Percentiles rank a stretch among this genome's conserved stretches.
Conservation (phyloP, 192 early-diverging fungal genomes). For the Fimicolochytrium jonesii region DNA sequence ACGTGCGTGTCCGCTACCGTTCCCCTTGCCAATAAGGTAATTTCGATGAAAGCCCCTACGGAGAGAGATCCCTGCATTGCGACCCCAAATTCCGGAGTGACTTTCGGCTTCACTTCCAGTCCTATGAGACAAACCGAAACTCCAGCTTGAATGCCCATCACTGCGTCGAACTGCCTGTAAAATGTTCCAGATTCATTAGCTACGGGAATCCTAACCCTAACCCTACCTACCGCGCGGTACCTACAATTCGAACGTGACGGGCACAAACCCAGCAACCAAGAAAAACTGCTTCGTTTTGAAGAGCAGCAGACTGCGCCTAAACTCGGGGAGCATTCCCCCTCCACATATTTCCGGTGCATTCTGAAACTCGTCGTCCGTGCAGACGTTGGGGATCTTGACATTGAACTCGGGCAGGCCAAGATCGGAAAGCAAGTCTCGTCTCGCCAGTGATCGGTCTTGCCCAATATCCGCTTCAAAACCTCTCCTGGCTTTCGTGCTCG, state of each 20-base stretch:
- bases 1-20: slow-evolving; percentile 9
- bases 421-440: too few relatives aligned
- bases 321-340: slow-evolving; percentile 8
- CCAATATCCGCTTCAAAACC: too few relatives aligned
- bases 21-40: neutral
- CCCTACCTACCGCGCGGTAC: neutral
- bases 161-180: neutral
- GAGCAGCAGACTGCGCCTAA: neutral
- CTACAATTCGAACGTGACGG: neutral
- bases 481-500: too few relatives aligned
- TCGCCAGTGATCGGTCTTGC: too few relatives aligned
- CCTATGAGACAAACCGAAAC: neutral
- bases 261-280: neutral
- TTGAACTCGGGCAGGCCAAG: too few relatives aligned
- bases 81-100: neutral
- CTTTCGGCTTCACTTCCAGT: neutral
- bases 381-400: too few relatives aligned
- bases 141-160: neutral
- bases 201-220: too few relatives aligned
- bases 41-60: neutral
- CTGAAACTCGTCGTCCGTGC: neutral
- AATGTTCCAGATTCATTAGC: too few relatives aligned
- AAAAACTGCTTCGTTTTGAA: neutral
- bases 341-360: slow-evolving; percentile 3
- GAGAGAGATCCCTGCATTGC: neutral